Evolutionary conservation across 1,139 yeast species (phyloP).

Genomic region (Trichomonascaceae sp.): DNA sequence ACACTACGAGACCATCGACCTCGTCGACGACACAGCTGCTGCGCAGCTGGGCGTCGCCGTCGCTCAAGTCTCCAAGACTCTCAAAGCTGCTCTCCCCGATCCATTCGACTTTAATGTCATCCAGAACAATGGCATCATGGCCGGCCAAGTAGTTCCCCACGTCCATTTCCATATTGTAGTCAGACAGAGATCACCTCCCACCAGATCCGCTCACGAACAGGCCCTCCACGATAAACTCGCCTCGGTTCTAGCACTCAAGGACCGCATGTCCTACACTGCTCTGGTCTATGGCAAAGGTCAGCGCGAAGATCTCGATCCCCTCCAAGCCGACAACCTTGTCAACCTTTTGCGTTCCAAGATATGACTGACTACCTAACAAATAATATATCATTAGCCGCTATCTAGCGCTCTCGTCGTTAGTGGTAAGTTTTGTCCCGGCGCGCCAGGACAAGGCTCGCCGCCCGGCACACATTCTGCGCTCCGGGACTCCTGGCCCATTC

Average conservation of each 20-base stretch:
- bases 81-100: conserved; percentile 39
- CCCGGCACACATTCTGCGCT: no score
- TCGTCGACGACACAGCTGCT: conserved; percentile 48
- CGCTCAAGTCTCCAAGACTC: conserved; percentile 43
- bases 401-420: no score
- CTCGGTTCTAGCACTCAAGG: conserved; percentile 5
- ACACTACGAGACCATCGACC: conserved; percentile 72
- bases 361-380: not conserved
- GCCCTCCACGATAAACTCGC: not conserved
- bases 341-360: conserved; percentile 6
- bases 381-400: no score
- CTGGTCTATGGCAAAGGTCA: conserved; percentile 21
- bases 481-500: conserved; percentile 93
- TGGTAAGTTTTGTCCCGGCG: no score
- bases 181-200: conserved; percentile 8
- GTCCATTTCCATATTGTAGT: conserved; percentile 62
- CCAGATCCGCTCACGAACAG: not conserved
- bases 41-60: conserved; percentile 66
- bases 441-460: no score
- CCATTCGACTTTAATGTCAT: conserved; percentile 67
- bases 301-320: conserved; percentile 19
- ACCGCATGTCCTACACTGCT: conserved; percentile 13
- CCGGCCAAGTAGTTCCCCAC: conserved; percentile 81
- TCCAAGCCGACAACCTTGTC: conserved; percentile 12
- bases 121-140: conserved; percentile 78